These are phyloP conservation scores for Tricholoma hemisulphureum DNA, from an alignment of 768 basidiomycete genomes.

Conservation along the genomic window DNA sequence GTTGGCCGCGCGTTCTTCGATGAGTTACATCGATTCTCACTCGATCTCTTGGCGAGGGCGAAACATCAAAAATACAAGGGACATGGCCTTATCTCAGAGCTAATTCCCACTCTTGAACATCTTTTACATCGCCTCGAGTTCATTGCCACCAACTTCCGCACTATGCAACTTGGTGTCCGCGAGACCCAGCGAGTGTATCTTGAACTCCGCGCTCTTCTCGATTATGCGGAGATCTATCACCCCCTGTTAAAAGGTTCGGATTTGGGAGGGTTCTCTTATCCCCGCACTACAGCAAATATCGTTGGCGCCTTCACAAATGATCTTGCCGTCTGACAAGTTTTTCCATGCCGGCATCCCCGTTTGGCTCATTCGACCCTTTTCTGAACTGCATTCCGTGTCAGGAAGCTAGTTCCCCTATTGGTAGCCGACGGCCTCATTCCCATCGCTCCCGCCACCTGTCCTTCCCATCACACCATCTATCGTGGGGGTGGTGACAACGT, in stretches of 20 bases:
- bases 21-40: not conserved
- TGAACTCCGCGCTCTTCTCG: not conserved
- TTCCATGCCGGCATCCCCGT: conserved; percentile 1
- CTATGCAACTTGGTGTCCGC: not conserved
- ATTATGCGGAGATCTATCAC: not conserved
- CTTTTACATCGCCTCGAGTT: too few relatives aligned
- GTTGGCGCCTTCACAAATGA: not conserved
- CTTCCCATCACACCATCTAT: not conserved
- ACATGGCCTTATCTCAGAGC: not conserved
- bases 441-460: too few relatives aligned
- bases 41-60: not conserved
- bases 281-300: not conserved
- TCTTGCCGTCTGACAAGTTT: not conserved
- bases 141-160: not conserved
- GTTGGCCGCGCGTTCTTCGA: not conserved
- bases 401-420: not conserved
- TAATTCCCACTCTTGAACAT: not conserved
- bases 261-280: not conserved
- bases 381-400: not conserved
- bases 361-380: not conserved
- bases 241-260: not conserved
- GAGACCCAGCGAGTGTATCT: not conserved
- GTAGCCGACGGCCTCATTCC: not conserved
- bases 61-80: not conserved
- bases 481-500: not conserved